Evolutionary conservation across 1,284 basidiomycete genomes (phyloP), one percentile per base, ranked within the genome.

Genomic region (Cutaneotrichosporon daszewskae): DNA sequence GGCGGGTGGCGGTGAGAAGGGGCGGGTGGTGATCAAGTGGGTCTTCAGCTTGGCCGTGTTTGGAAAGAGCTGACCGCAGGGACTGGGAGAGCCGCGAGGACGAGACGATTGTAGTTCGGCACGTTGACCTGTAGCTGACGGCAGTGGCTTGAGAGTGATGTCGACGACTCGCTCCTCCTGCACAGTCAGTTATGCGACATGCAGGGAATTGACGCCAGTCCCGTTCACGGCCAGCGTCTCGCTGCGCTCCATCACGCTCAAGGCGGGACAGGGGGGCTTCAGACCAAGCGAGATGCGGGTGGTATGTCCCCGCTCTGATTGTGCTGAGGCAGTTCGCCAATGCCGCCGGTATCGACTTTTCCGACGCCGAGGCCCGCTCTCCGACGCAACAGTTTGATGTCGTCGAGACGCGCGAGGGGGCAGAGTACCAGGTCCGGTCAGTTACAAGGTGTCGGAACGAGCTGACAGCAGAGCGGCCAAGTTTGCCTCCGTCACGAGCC

Each of bases 341-440:
- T 40, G 41, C 55, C 2, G 58, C 64, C 13, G 66, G 62, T 14
- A 51, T 72, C 37, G 69, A 72, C 49, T 72, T 72, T 38, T 58
- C 60, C n/a, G 64, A 68, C 26, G 61, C 59, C 2, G 58, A 60
- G 27, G 58, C 53, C n/a, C 40, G 53, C 5, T 40, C 51, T 17
- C 55, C 68, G 6, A 63, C 64, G 4, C 68, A 71, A 41, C 42
- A 44, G 3, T 54, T 72, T 14, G 56, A 69, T 7, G 52, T 67
- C 10, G 54, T 69, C 2, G 54, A 59, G 12, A 38, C 48, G 4
- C 48, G 53, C 20, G 60, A 68, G 45, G 60, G 58, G 2, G 69
- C 64, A 8, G 69, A 72, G 47, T 72, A 70, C 50, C 66, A 64
- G 37, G 63, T 71, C 50, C 65, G 68, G 69, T 68, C 45, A 49